A percentile compares a stretch with the other conserved stretches of the same genome.
These are phyloP conservation scores for Claviceps digitariae DNA, from an alignment of 2,329 filamentous ascomycete genomes.

Conservation along the genomic window DNA sequence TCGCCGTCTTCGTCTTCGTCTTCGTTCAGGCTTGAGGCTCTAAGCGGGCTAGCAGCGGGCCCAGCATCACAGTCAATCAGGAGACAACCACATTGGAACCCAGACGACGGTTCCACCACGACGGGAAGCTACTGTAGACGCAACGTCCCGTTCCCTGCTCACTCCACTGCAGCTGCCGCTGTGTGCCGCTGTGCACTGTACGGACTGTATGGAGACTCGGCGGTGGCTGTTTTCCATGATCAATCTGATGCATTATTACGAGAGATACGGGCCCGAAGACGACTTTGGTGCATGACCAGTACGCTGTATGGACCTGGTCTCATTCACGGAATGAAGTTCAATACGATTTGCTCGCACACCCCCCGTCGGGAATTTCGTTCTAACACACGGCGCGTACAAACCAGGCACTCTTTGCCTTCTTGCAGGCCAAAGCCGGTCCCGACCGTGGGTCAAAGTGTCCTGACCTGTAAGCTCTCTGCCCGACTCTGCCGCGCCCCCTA, in stretches of 20 bases:
- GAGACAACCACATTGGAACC: not conserved
- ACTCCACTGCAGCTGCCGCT: not conserved
- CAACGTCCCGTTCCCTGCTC: constrained; percentile 3
- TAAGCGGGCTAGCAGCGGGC: not conserved
- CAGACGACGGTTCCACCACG: not conserved
- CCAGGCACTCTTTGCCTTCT: not conserved
- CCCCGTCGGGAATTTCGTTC: not conserved
- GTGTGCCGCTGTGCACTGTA: not conserved
- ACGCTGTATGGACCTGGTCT: not conserved
- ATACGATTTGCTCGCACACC: not conserved
- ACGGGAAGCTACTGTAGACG: constrained; percentile 2
- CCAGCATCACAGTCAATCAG: not conserved
- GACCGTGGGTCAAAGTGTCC: too few species aligned
- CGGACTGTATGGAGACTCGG: not conserved
- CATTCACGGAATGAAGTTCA: not conserved
- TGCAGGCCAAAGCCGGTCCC: too few species aligned
- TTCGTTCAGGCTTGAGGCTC: not conserved
- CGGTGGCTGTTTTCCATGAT: not conserved
- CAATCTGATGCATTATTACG: not conserved
- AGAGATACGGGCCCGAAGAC: constrained; percentile 2
- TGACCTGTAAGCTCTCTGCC: too few species aligned
- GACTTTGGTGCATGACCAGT: not conserved
- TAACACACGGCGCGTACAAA: not conserved
- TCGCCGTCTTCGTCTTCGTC: not conserved
- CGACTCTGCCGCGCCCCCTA: not conserved